phyloP scores from a whole-genome alignment of 2,329 filamentous ascomycete species.

The Anthostomella pinea region DNA sequence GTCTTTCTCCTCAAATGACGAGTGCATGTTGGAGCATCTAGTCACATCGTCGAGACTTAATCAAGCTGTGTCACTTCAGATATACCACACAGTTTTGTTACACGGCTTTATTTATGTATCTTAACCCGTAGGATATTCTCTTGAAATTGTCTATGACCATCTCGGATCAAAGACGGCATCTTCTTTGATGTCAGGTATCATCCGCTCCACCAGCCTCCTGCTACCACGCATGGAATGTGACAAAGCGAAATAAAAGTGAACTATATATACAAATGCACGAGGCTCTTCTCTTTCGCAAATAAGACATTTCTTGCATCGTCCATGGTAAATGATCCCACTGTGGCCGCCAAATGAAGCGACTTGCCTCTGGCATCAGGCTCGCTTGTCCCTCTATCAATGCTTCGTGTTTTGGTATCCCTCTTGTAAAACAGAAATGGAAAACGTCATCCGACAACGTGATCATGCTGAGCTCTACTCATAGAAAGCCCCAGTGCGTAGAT shows the following conservation, averaged over 20 bases:
- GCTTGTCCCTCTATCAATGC: constrained; percentile 27
- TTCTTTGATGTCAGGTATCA: no score
- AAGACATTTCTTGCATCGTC: background rate
- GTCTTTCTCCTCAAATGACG: no score
- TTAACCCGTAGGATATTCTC: constrained; percentile 6
- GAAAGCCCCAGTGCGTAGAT: constrained; percentile 17
- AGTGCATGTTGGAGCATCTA: no score
- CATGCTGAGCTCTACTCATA: constrained; percentile 11
- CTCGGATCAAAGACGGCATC: constrained; percentile 3
- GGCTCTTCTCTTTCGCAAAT: constrained; percentile 8
- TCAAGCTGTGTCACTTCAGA: no score
- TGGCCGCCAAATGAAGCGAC: background rate
- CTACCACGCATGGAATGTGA: constrained; percentile 13
- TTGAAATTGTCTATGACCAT: constrained; percentile 5
- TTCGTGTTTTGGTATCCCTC: constrained; percentile 28
- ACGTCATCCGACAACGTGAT: constrained; percentile 18
- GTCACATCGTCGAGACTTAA: no score
- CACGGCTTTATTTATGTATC: no score
- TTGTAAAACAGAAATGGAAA: constrained; percentile 19
- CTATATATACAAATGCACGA: constrained; percentile 31
- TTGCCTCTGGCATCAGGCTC: constrained; percentile 5
- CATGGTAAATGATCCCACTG: constrained; percentile 4
- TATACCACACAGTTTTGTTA: no score
- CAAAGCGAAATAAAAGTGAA: constrained; percentile 19
- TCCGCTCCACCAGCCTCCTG: constrained; percentile 6